Percentiles rank a stretch among this genome's conserved stretches.
These are phyloP conservation scores for Penicillium verhagenii DNA, from an alignment of 495 filamentous ascomycete genomes.

Conservation along the genomic window DNA sequence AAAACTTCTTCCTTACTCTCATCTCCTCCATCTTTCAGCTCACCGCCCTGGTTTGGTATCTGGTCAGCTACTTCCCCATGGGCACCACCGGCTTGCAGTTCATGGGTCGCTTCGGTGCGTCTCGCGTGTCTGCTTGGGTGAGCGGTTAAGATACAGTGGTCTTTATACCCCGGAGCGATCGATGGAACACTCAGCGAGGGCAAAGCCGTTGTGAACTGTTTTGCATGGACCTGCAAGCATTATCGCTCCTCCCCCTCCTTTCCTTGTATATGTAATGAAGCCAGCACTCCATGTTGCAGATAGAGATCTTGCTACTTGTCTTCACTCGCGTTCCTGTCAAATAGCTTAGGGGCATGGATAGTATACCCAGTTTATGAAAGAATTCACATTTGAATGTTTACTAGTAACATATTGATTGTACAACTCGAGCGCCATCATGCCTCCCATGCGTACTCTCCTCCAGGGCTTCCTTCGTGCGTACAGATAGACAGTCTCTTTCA, in stretches of 20 bases:
- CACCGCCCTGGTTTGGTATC: slow-evolving; percentile 83
- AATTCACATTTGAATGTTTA: no score
- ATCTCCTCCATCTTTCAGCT: slow-evolving; percentile 81
- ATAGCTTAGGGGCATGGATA: not conserved
- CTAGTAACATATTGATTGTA: no score
- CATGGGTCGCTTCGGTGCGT: slow-evolving; percentile 80
- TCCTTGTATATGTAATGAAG: not conserved
- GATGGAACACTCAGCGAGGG: not conserved
- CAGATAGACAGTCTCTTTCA: no score
- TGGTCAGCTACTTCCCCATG: slow-evolving; percentile 98
- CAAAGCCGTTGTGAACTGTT: not conserved
- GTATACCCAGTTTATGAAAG: not conserved
- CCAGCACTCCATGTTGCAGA: not conserved
- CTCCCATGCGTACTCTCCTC: no score
- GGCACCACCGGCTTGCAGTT: slow-evolving; percentile 84
- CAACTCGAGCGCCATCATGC: no score
- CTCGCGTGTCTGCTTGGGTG: slow-evolving; percentile 86
- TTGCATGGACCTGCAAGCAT: not conserved
- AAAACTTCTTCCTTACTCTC: slow-evolving; percentile 77
- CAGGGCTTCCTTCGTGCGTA: no score
- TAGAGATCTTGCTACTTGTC: not conserved
- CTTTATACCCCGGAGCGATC: not conserved
- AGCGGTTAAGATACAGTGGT: slow-evolving; percentile 51
- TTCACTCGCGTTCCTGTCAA: not conserved
- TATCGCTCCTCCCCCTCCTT: not conserved